These are phyloP conservation scores for Oenanthe javanica DNA, from an alignment of 140 eudicot species.

Conservation along the genomic window DNA sequence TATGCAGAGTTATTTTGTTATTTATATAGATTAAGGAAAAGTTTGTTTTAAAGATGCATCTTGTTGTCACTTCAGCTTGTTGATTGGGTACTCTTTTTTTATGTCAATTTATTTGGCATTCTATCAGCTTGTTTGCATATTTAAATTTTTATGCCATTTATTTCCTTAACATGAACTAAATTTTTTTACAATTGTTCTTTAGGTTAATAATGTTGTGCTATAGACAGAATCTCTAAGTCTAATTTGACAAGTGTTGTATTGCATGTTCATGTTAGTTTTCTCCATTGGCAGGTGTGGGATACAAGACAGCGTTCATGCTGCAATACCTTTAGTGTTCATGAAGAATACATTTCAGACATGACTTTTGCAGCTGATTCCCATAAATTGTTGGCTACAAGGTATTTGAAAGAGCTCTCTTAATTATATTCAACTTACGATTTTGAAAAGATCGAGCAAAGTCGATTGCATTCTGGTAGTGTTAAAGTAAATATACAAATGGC, in stretches of 20 bases:
- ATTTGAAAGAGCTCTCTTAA: not conserved
- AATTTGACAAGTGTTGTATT: not conserved
- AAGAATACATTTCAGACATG: slow-evolving; percentile 91
- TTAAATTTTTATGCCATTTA: too few relatives aligned
- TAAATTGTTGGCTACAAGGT: slow-evolving; percentile 91
- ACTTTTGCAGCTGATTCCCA: slow-evolving; percentile 82
- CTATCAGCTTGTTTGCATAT: not conserved
- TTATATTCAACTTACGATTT: not conserved
- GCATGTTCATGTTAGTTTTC: slow-evolving; percentile 1
- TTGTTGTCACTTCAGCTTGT: not conserved
- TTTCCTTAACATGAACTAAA: not conserved
- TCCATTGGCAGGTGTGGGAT: slow-evolving; percentile 74
- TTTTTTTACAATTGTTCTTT: not conserved
- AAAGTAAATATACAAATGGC: not conserved
- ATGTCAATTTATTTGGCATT: not conserved
- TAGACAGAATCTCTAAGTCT: not conserved
- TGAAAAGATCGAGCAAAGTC: not conserved
- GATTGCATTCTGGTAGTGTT: not conserved
- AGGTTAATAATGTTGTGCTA: not conserved
- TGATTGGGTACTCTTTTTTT: not conserved
- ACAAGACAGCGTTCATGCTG: slow-evolving; percentile 92
- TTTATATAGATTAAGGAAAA: not conserved
- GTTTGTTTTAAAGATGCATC: not conserved
- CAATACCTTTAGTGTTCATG: slow-evolving; percentile 68
- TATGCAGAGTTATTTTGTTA: not conserved